Evolutionary conservation across 2,329 filamentous ascomycete species (phyloP).

Genomic region (Colletotrichum higginsianum): DNA sequence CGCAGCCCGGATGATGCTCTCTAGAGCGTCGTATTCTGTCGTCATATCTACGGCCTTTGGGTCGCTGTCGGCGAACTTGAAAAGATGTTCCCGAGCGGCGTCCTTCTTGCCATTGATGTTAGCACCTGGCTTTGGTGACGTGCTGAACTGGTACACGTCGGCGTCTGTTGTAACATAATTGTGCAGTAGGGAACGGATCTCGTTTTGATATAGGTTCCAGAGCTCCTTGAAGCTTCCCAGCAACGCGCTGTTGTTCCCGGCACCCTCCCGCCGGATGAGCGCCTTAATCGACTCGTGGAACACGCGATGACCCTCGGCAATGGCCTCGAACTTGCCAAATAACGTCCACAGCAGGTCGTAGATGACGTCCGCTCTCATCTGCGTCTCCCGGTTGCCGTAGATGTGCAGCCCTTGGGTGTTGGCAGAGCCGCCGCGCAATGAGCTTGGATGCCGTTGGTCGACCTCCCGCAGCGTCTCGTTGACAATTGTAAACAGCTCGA

Average conservation of each 20-base stretch:
- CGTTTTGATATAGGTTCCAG: constrained; percentile 98
- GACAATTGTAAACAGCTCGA: constrained; percentile 93
- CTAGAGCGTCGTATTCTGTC: constrained; percentile 89
- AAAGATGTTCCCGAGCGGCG: constrained; percentile 75
- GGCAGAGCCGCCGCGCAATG: constrained; percentile 71
- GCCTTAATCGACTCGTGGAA: constrained; percentile 93
- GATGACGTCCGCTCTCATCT: constrained; percentile 86
- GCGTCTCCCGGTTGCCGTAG: constrained; percentile 79
- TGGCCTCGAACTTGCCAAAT: constrained; percentile 97
- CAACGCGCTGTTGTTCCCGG: constrained; percentile 74
- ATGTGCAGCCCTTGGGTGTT: constrained; percentile 72
- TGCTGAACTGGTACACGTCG: constrained; percentile 76
- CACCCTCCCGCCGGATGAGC: constrained; percentile 86
- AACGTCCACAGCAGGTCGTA: constrained; percentile 93
- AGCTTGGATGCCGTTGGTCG: constrained; percentile 91
- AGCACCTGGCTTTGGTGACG: constrained; percentile 67
- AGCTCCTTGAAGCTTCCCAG: constrained; percentile 94
- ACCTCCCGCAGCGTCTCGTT: constrained; percentile 96
- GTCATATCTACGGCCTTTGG: constrained; percentile 83
- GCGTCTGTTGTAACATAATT: constrained; percentile 96
- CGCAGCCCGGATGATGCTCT: constrained; percentile 90
- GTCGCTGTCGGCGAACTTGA: constrained; percentile 89
- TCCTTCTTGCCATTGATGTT: constrained; percentile 63
- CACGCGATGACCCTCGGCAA: constrained; percentile 94
- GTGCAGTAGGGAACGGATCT: constrained; percentile 93